phyloP scores from a whole-genome alignment of 176 grass and related monocot species.

The Poa annua region DNA sequence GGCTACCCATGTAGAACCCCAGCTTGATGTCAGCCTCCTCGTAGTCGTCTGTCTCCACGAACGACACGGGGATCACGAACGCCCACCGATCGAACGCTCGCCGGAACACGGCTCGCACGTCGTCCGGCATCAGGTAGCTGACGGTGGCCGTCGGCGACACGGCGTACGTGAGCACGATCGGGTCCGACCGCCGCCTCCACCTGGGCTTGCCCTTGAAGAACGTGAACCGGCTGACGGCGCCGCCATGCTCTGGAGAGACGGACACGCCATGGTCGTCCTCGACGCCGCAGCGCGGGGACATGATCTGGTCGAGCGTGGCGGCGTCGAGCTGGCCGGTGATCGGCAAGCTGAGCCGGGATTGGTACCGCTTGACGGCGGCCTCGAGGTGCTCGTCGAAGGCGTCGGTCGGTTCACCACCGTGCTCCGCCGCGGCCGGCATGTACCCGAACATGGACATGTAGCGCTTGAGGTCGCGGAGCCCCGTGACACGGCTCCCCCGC shows the following conservation, averaged over 20 bases:
- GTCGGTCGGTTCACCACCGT: slow-evolving; percentile 46
- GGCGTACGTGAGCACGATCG: slow-evolving; percentile 73
- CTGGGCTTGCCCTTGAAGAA: slow-evolving; percentile 75
- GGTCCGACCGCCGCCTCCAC: slow-evolving; percentile 59
- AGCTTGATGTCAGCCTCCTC: slow-evolving; percentile 66
- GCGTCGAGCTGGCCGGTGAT: slow-evolving; percentile 75
- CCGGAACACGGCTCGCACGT: slow-evolving; percentile 62
- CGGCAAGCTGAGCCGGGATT: slow-evolving; percentile 58
- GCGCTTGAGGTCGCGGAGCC: slow-evolving; percentile 64
- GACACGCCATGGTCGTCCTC: slow-evolving; percentile 45
- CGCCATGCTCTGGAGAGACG: slow-evolving; percentile 11
- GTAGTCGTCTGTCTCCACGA: slow-evolving; percentile 63
- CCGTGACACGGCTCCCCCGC: slow-evolving; percentile 57
- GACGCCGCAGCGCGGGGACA: slow-evolving; percentile 79
- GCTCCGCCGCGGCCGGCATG: slow-evolving; percentile 24
- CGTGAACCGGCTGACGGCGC: slow-evolving; percentile 51
- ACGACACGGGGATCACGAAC: slow-evolving; percentile 70
- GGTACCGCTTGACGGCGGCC: slow-evolving; percentile 67
- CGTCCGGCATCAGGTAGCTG: slow-evolving; percentile 51
- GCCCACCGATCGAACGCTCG: slow-evolving; percentile 84
- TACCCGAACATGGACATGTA: slow-evolving; percentile 88
- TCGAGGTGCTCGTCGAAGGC: slow-evolving; percentile 75
- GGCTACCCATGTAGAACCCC: slow-evolving; percentile 73
- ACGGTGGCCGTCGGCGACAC: slow-evolving; percentile 56
- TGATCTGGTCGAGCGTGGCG: slow-evolving; percentile 63